Conservation (phyloP, 2,329 filamentous ascomycete species). For the Sporothrix euskadiensis region DNA sequence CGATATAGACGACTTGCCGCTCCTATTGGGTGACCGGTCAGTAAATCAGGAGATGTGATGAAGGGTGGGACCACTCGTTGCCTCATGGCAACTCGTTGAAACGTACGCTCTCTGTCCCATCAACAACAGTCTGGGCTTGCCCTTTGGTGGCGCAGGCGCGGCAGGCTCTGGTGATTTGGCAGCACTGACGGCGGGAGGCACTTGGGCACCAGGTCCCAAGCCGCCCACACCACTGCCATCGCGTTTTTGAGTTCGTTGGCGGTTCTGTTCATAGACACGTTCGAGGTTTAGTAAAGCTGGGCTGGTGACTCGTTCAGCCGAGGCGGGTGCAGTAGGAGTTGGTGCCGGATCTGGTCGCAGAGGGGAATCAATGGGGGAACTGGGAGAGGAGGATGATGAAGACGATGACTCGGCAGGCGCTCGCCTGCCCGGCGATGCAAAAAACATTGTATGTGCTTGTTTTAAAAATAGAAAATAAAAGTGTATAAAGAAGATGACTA, state of each 20-base stretch:
- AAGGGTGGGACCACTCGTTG: slow-evolving; percentile 6
- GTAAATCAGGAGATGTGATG: slow-evolving; percentile 27
- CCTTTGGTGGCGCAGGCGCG: slow-evolving; percentile 53
- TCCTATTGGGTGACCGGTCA: slow-evolving; percentile 56
- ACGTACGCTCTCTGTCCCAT: slow-evolving; percentile 92
- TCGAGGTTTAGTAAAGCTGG: slow-evolving; percentile 64
- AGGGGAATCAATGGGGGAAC: neutral
- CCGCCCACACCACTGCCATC: slow-evolving; percentile 40
- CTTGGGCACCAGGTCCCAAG: neutral
- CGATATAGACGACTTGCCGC: slow-evolving; percentile 96
- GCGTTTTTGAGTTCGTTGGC: slow-evolving; percentile 51
- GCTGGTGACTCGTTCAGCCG: slow-evolving; percentile 46
- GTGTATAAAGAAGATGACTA: too few species aligned
- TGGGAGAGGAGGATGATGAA: neutral
- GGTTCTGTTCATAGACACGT: slow-evolving; percentile 63
- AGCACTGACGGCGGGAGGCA: slow-evolving; percentile 23
- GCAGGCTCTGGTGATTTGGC: slow-evolving; percentile 42
- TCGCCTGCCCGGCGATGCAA: neutral
- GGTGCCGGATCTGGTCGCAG: neutral
- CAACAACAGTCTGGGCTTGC: slow-evolving; percentile 81
- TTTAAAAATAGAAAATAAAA: too few species aligned
- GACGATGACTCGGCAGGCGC: neutral
- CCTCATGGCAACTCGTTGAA: neutral
- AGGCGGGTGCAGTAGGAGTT: neutral
- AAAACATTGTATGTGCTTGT: neutral